These are phyloP conservation scores for Calocybe cyanea DNA, from an alignment of 768 basidiomycete genomes.

Conservation along the genomic window DNA sequence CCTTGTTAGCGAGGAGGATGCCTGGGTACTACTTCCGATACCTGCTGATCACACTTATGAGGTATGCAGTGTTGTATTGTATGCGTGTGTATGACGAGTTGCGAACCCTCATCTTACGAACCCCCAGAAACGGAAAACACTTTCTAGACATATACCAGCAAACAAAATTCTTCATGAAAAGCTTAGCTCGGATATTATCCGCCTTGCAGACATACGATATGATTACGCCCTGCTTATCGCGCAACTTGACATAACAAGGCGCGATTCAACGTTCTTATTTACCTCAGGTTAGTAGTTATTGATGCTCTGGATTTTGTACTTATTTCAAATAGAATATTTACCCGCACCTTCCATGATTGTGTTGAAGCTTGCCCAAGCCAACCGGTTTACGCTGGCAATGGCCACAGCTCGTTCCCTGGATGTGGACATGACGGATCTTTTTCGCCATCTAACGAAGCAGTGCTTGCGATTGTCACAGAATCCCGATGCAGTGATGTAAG, in stretches of 20 bases:
- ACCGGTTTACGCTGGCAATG: constrained; percentile 78
- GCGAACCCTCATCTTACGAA: constrained; percentile 25
- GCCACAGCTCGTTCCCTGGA: constrained; percentile 68
- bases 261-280: constrained; percentile 58
- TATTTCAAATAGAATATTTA: constrained; percentile 36
- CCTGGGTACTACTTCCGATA: constrained; percentile 75
- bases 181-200: constrained; percentile 73
- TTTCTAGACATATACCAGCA: constrained; percentile 76
- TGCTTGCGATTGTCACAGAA: constrained; percentile 74
- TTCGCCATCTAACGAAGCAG: constrained; percentile 70
- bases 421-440: constrained; percentile 86
- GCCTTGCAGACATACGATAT: constrained; percentile 73
- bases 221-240: constrained; percentile 76
- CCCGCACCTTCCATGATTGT: constrained; percentile 65
- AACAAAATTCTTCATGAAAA: constrained; percentile 59
- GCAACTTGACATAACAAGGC: constrained; percentile 68
- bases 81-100: constrained; percentile 9
- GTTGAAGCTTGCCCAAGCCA: constrained; percentile 71
- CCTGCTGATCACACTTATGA: constrained; percentile 41
- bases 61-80: constrained; percentile 35
- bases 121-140: constrained; percentile 67
- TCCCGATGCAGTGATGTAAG: constrained; percentile 57
- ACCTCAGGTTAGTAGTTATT: constrained; percentile 54
- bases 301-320: not conserved
- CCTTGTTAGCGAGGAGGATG: constrained; percentile 73